Evolutionary conservation across 2,329 filamentous ascomycete species (phyloP), one percentile per base, ranked within the genome.

Genomic region (Colletotrichum limetticola): DNA sequence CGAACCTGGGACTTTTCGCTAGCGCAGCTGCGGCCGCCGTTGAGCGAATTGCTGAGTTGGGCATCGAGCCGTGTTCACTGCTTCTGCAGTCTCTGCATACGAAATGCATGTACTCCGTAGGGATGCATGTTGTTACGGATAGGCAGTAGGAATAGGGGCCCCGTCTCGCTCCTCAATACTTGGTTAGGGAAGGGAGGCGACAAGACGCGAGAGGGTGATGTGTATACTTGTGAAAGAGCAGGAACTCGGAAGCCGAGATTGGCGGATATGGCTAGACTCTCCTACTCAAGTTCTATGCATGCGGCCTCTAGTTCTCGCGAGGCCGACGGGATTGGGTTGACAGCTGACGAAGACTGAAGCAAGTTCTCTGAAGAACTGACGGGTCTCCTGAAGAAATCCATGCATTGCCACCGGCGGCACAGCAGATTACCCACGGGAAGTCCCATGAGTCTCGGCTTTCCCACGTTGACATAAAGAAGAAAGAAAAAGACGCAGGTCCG

Each of bases 401-500:
- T 53, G 28, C 28, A 53, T 53, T 16, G 46, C 32, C 60, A 24
- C 30, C 30, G 28, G 28, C 32, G 49, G 22, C 24, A 30, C 30
- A 42, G 70, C 55, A 42, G 66, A 19, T 16, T 14, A 9, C 19
- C 28, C 30, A 64, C 12, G n/a, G n/a, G 22, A 32, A 32, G 46
- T 49, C 35, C 37, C 67, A 53, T 65, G 67, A 7, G n/a, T 30
- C 42, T n/a, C 37, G 37, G 37, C 37, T 42, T 42, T 42, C 16
- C 67, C 37, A 58, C 37, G 68, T 62, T 61, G 65, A 7, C n/a
- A 19, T 53, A 55, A 64, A 61, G 60, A 70, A 69, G 11, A 28
- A 55, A 12, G 58, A 46, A n/a, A 12, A 30, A 49, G 22, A 42
- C n/a, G 32, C 8, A 56, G 35, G 66, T 46, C 49, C 52, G 35